Evolutionary conservation across 192 early-diverging fungal genomes (phyloP).

Genomic region (Cetraspora pellucida): DNA sequence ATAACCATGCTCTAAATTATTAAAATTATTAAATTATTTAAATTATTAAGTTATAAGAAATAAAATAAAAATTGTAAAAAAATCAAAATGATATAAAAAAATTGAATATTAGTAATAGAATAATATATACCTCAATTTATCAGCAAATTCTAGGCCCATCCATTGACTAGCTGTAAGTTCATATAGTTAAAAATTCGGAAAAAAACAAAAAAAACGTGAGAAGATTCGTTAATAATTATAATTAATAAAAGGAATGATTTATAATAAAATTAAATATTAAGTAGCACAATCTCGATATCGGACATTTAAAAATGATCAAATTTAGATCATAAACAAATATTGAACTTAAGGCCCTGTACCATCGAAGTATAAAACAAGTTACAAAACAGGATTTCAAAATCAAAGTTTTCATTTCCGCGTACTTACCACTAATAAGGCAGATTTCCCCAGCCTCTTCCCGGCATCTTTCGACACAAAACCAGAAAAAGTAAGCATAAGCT

Average conservation of each 20-base stretch:
- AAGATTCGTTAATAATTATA: neutral
- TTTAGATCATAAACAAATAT: too few relatives aligned
- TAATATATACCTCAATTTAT: constrained; percentile 48
- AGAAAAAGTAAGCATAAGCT: constrained; percentile 62
- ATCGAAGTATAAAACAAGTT: constrained; percentile 5
- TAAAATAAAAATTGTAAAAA: neutral
- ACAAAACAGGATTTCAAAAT: neutral
- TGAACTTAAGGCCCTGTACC: too few relatives aligned
- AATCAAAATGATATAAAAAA: neutral
- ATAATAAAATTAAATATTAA: too few relatives aligned
- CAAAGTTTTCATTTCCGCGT: neutral
- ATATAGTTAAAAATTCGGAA: neutral
- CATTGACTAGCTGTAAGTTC: constrained; percentile 54
- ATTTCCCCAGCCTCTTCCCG: constrained; percentile 46
- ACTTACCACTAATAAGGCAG: constrained; percentile 57
- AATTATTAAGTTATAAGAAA: too few relatives aligned
- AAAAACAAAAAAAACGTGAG: neutral
- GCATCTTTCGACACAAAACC: constrained; percentile 56
- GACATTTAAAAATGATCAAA: too few relatives aligned
- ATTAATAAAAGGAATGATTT: neutral
- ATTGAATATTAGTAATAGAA: neutral
- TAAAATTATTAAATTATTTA: neutral
- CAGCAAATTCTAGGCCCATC: constrained; percentile 60
- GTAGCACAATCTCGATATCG: too few relatives aligned
- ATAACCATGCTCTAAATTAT: constrained; percentile 52